A percentile compares a stretch with the other conserved stretches of the same genome.
These are phyloP conservation scores for Aspergillus spinulosporus DNA, from an alignment of 2,329 filamentous ascomycete genomes.

Conservation along the genomic window DNA sequence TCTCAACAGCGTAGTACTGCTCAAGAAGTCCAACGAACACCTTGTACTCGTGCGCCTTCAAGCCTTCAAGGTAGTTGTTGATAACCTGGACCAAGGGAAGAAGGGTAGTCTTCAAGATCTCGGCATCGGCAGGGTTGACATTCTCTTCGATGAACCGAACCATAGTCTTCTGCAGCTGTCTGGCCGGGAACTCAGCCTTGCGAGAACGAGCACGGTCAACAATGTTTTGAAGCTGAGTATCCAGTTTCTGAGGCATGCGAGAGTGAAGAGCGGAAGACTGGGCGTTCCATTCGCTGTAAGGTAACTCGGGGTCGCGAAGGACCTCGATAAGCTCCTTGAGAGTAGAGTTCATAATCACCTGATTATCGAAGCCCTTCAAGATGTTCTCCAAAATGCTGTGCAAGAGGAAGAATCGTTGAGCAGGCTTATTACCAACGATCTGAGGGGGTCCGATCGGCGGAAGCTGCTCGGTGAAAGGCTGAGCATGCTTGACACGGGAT, in stretches of 20 bases:
- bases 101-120: constrained; percentile 70
- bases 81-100: constrained; percentile 76
- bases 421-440: constrained; percentile 84
- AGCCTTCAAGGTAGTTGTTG: constrained; percentile 76
- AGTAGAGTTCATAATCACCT: constrained; percentile 86
- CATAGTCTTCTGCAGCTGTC: constrained; percentile 79
- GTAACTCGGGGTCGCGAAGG: constrained; percentile 82
- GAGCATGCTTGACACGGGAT: constrained; percentile 91
- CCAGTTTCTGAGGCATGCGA: constrained; percentile 93
- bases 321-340: constrained; percentile 89
- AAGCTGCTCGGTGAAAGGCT: constrained; percentile 88
- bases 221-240: constrained; percentile 76
- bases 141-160: constrained; percentile 87
- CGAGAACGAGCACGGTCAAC: constrained; percentile 80
- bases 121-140: constrained; percentile 69
- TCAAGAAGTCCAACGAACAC: constrained; percentile 79
- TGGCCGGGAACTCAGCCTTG: constrained; percentile 85
- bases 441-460: constrained; percentile 84
- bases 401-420: constrained; percentile 79
- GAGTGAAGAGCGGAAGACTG: constrained; percentile 96
- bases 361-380: constrained; percentile 91
- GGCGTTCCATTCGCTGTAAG: constrained; percentile 94
- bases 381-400: constrained; percentile 82
- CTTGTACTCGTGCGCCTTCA: constrained; percentile 85
- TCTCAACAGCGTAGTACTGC: constrained; percentile 80